Base-by-base conservation (phyloP, 257 asterid species). In the Avicennia marina region DNA sequence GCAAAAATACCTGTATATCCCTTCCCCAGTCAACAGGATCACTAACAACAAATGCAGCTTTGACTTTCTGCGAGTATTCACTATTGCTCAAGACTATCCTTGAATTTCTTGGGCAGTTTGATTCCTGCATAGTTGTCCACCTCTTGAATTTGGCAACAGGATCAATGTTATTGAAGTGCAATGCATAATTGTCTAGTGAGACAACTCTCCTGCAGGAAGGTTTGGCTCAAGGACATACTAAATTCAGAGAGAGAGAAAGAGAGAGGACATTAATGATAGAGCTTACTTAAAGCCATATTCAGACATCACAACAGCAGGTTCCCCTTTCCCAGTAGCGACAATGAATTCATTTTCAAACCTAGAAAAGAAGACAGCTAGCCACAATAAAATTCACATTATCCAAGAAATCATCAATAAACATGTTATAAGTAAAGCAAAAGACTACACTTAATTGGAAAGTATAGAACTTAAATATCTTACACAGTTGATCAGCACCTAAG, bases 1-100 rank as follows among this genome's bases (percentile, higher is more conserved):
- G 22, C 1, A 20, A 15, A 46, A 33, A 5, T 64, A 79, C 87
- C 87, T 82, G 90, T 27, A 82, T 79, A 67, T 82, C 85, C 60
- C 87, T 69, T 21, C 90, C 84, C 90, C 87, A 82, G 67, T 77
- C 87, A 60, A 82, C 90, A 19, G 90, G 87, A 75, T 82, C 90
- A 63, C 87, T 77, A 27, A 66, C 58, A 63, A 82, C 72, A 64
- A 82, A 82, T 50, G 60, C 87, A 38, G 84, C 84, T 74, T 69
- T 70, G n/a, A 79, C 84, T 43, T 59, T 74, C 29, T 64, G 65
- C 7, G 73, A 60, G 27, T 33, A 43, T 47, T 20, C 56, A 52
- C 34, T 51, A 53, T 21, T n/a, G 11, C 65, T 57, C n/a, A 56
- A 62, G 53, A 56, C 57, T n/a, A 60, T 64, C 46, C 61, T 53